These are phyloP conservation scores for Moesziomyces aphidis DNA, from an alignment of 1,284 basidiomycete species.

Conservation along the genomic window DNA sequence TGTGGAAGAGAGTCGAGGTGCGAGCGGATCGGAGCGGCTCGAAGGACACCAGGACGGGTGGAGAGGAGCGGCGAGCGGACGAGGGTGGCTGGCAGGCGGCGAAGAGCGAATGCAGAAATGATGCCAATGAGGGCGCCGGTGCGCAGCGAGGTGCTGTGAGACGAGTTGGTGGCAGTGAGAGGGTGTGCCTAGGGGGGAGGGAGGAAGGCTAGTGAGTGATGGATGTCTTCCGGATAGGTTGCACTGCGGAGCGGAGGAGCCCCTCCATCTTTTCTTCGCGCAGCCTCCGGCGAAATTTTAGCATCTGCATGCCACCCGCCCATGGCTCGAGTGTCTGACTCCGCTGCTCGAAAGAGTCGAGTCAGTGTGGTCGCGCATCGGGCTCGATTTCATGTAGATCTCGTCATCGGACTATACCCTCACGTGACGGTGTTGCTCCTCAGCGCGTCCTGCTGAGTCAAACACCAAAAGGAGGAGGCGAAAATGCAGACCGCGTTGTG, in stretches of 20 bases:
- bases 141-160: constrained; percentile 2
- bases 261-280: background rate
- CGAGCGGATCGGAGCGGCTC: constrained; percentile 8
- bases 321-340: background rate
- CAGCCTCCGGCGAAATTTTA: background rate
- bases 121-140: constrained; percentile 10
- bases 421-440: background rate
- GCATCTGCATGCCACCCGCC: background rate
- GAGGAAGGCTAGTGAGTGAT: background rate
- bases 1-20: background rate
- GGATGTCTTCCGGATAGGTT: background rate
- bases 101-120: constrained; percentile 25
- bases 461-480: background rate
- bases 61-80: constrained; percentile 14
- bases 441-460: background rate
- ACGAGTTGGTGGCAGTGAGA: background rate
- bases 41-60: constrained; percentile 7
- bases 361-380: background rate
- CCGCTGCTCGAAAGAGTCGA: background rate
- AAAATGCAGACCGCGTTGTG: background rate
- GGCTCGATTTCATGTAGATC: too few relatives aligned
- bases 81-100: constrained; percentile 30
- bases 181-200: too few relatives aligned
- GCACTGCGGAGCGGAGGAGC: background rate
- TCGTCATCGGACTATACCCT: background rate